phyloP scores from a whole-genome alignment of 768 basidiomycete species.

The Boletus patriciae region DNA sequence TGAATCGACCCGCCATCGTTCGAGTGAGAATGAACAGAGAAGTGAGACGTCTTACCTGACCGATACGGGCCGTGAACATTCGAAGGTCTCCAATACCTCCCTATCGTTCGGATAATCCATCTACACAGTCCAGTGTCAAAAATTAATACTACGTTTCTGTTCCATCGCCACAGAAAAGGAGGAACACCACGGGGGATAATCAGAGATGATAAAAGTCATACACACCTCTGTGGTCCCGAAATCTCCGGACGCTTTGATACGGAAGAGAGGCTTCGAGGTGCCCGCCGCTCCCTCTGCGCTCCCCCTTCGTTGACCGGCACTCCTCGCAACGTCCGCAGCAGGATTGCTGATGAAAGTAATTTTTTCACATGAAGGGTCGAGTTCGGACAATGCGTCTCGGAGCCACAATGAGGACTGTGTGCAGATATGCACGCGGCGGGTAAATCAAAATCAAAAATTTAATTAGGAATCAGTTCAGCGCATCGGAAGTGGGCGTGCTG shows the following conservation, averaged over 20 bases:
- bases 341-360: conserved; percentile 83
- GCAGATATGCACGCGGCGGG: conserved; percentile 12
- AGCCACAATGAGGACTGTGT: conserved; percentile 81
- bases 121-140: conserved; percentile 38
- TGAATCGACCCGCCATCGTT: background rate
- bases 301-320: conserved; percentile 14
- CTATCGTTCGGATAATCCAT: conserved; percentile 96
- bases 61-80: conserved; percentile 63
- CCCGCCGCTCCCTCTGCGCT: background rate
- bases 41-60: conserved; percentile 57
- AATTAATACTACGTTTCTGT: background rate
- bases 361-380: conserved; percentile 85
- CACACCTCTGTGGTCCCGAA: conserved; percentile 83
- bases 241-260: conserved; percentile 77
- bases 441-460: background rate
- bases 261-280: conserved; percentile 57
- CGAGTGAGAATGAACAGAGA: background rate
- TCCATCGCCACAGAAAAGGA: background rate
- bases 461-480: background rate
- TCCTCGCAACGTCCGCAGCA: conserved; percentile 32
- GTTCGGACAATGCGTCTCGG: conserved; percentile 85
- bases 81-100: conserved; percentile 88
- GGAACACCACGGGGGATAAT: background rate
- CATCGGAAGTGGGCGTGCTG: background rate
- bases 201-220: conserved; percentile 4